A percentile compares a stretch with the other conserved stretches of the same genome.
phyloP scores from a whole-genome alignment of 192 early-diverging fungal genomes.

The Backusella westeae region DNA sequence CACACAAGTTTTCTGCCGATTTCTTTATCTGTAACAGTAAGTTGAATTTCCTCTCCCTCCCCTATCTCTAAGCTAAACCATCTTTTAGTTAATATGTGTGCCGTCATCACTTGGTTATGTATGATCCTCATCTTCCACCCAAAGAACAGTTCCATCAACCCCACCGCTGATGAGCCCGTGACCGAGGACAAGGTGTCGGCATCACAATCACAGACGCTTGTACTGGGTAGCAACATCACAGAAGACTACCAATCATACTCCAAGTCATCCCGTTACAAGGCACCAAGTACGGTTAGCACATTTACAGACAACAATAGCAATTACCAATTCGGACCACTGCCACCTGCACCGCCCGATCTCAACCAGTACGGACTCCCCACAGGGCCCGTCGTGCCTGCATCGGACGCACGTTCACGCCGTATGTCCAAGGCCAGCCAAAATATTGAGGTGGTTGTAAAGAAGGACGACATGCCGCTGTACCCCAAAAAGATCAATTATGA shows the following conservation, averaged over 20 bases:
- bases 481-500: neutral
- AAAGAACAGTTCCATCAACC: neutral
- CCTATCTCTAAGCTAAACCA: neutral
- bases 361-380: neutral
- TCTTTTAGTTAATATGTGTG: slow-evolving; percentile 18
- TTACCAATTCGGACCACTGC: neutral
- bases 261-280: neutral
- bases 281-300: neutral
- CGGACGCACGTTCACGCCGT: neutral
- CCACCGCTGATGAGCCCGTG: neutral
- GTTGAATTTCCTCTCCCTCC: neutral
- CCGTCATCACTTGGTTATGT: slow-evolving; percentile 20
- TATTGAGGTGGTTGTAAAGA: neutral
- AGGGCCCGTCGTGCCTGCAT: neutral
- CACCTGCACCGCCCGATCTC: neutral
- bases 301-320: neutral
- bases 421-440: neutral
- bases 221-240: neutral
- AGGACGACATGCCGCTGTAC: neutral
- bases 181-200: neutral
- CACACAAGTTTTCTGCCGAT: slow-evolving; percentile 34
- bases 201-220: neutral
- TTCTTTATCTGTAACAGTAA: slow-evolving; percentile 38
- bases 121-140: slow-evolving; percentile 35
- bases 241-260: neutral